Conservation (phyloP, 805 yeast genomes). For the Yarrowia bubula region DNA sequence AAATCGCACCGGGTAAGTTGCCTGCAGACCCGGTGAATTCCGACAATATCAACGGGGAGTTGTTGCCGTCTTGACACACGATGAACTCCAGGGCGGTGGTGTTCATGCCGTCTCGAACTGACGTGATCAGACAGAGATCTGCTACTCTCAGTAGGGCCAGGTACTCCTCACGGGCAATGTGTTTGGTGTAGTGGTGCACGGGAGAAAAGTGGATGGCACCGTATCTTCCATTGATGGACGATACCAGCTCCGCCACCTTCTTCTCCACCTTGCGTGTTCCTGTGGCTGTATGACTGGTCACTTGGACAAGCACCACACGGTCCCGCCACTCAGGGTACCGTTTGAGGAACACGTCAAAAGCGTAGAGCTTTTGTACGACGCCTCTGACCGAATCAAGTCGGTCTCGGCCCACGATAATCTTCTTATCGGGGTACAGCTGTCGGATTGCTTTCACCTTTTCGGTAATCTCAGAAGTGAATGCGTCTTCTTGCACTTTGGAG, state of each 20-base stretch:
- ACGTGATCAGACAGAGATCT: conserved; percentile 82
- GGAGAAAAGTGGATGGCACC: conserved; percentile 84
- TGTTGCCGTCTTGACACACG: conserved; percentile 63
- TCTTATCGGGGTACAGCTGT: conserved; percentile 45
- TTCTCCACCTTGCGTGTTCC: conserved; percentile 66
- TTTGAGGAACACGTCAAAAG: conserved; percentile 81
- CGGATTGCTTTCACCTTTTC: conserved; percentile 64
- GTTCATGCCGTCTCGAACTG: conserved; percentile 94
- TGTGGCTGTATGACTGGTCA: conserved; percentile 66
- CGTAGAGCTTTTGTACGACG: conserved; percentile 87
- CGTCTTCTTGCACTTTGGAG: conserved; percentile 61
- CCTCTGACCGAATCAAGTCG: conserved; percentile 90
- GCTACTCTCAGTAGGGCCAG: conserved; percentile 84
- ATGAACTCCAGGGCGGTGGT: conserved; percentile 92
- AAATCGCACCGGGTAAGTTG: conserved; percentile 47
- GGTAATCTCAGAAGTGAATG: conserved; percentile 43
- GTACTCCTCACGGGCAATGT: conserved; percentile 84
- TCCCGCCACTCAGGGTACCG: conserved; percentile 92
- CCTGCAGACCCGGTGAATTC: conserved; percentile 91
- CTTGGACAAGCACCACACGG: conserved; percentile 85
- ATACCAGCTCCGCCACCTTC: conserved; percentile 77
- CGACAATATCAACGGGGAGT: conserved; percentile 77
- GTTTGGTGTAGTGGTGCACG: conserved; percentile 87
- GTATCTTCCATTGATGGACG: conserved; percentile 77
- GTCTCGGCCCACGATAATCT: conserved; percentile 90